phyloP scores from a whole-genome alignment of 768 basidiomycete genomes.

The Mycena rebaudengoi region DNA sequence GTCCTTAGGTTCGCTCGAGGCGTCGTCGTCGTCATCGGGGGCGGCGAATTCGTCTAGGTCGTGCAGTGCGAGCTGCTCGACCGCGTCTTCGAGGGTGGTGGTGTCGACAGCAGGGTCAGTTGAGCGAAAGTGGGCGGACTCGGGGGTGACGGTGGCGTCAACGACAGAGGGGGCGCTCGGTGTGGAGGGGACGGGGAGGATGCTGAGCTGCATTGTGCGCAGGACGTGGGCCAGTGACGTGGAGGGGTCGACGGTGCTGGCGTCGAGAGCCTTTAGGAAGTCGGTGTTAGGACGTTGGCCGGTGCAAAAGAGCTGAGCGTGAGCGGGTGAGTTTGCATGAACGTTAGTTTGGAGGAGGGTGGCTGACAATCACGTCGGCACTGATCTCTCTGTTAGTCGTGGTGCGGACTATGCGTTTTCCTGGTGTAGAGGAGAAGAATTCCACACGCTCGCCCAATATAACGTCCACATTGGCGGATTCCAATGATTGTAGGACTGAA shows the following conservation, averaged over 20 bases:
- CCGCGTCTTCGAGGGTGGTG: slow-evolving; percentile 25
- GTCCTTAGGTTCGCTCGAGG: too few relatives aligned
- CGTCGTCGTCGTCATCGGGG: background rate
- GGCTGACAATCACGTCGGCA: slow-evolving; percentile 61
- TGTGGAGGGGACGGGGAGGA: too few relatives aligned
- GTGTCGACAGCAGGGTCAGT: background rate
- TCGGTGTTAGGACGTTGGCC: slow-evolving; percentile 67
- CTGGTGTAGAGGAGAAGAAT: slow-evolving; percentile 37
- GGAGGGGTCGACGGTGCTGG: slow-evolving; percentile 45
- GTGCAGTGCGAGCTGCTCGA: slow-evolving; percentile 32
- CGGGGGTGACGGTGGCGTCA: background rate
- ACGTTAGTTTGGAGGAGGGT: background rate
- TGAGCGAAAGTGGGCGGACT: background rate
- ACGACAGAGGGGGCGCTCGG: slow-evolving; percentile 10
- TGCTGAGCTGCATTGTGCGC: slow-evolving; percentile 60
- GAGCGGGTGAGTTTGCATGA: background rate
- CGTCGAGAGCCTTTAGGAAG: slow-evolving; percentile 53
- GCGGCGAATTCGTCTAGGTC: slow-evolving; percentile 8
- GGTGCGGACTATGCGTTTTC: slow-evolving; percentile 51
- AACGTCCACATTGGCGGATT: slow-evolving; percentile 53
- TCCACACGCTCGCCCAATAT: slow-evolving; percentile 66
- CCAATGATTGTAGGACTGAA: slow-evolving; percentile 48
- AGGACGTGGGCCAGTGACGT: slow-evolving; percentile 55
- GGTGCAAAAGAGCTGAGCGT: slow-evolving; percentile 61
- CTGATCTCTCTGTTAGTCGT: slow-evolving; percentile 57